Percentiles rank a stretch among this genome's conserved stretches.
Conservation (phyloP, 2,329 filamentous ascomycete genomes). For the Cercospora sp. region DNA sequence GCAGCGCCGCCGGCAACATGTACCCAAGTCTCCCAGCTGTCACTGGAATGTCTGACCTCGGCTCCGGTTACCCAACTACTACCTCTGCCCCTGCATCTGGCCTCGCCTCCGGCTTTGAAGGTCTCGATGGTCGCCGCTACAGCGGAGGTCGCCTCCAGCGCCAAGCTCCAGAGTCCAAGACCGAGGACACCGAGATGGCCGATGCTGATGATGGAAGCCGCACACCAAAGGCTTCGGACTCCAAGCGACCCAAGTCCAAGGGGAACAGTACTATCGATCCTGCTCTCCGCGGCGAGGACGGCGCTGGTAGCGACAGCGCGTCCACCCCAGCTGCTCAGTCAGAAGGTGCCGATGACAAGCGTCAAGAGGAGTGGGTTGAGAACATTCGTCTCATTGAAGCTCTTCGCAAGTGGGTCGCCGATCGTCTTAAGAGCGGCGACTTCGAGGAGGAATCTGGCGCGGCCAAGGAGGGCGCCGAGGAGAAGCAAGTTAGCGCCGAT, state of each 20-base stretch:
- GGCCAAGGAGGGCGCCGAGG: conserved; percentile 21
- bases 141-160: conserved; percentile 62
- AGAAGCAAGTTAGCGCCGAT: conserved; percentile 27
- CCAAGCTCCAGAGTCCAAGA: conserved; percentile 48
- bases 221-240: conserved; percentile 39
- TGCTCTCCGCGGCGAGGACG: conserved; percentile 40
- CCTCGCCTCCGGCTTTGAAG: conserved; percentile 64
- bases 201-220: conserved; percentile 44
- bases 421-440: conserved; percentile 56
- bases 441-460: conserved; percentile 41
- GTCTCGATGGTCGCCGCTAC: conserved; percentile 62
- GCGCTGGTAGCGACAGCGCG: conserved; percentile 31
- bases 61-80: conserved; percentile 61
- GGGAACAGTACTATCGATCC: conserved; percentile 41
- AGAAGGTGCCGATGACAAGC: conserved; percentile 45
- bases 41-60: conserved; percentile 62
- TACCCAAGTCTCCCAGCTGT: conserved; percentile 76
- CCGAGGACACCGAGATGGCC: conserved; percentile 44
- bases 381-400: conserved; percentile 65
- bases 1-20: conserved; percentile 56
- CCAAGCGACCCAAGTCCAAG: conserved; percentile 35
- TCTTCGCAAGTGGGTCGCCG: conserved; percentile 58
- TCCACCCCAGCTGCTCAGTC: conserved; percentile 35
- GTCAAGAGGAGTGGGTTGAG: conserved; percentile 60
- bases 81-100: conserved; percentile 68